Evolutionary conservation across 1,284 basidiomycete genomes (phyloP), one percentile per base, ranked within the genome.

Genomic region (Irpex lacteus): DNA sequence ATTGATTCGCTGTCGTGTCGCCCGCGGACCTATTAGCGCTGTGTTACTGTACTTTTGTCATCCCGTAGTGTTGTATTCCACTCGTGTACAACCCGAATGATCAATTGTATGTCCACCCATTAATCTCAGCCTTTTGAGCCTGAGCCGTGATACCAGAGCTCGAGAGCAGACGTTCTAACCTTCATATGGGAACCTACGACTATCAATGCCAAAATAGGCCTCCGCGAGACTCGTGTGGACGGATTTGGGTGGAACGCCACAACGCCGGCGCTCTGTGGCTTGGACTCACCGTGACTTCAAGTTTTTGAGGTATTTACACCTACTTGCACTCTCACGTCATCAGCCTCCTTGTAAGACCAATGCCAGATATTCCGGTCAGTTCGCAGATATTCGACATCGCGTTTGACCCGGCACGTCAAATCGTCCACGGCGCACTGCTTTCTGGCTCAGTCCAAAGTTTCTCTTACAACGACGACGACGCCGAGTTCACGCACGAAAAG

Each of bases 381-480:
- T 85, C 87, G 21, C 92, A 98, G 76, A 88, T 95, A 44, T 96
- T 98, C 74, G 96, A 98, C 78, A 81, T 98, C 55, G 85, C 82
- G 1, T 98, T 98, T 73, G 94, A 96, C 71, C 95, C 96, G 0
- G 80, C 78, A 0, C 74, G 84, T 47, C 76, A 87, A 0, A 81
- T 88, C 18, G 85, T 96, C 7, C 95, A 92, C 73, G 82, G 90
- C 0, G 92, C 88, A 0, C 85, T 97, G 2, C 82, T 98, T 36
- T 91, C 91, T 0, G 95, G 95, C 44, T 85, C 92, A 62, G 81
- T 98, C 69, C 93, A 92, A 69, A 89, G 92, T 0, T 92, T 91
- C 74, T 73, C 82, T 4, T 96, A 94, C 72, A 84, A 90, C 71
- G 85, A 87, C 44, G 83, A 88, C 67, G 90, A 89, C 2, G 78